Base-by-base conservation (phyloP, 768 basidiomycete species). In the Lactarius hengduanensis region DNA sequence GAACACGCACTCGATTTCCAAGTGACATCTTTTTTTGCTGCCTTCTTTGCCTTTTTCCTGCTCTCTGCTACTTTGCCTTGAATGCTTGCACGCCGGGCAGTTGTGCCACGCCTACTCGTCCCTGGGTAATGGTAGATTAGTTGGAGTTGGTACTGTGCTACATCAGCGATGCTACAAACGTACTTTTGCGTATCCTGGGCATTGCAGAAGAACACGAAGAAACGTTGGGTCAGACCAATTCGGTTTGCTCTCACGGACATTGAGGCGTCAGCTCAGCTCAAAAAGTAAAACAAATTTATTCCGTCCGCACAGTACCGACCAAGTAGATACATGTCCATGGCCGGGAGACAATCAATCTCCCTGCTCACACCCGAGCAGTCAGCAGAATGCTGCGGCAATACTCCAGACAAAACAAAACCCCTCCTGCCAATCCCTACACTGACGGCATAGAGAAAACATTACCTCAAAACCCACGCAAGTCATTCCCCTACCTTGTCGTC, bases 1-100 rank as follows among this genome's bases (percentile, higher is more conserved):
- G 40, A 62, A 61, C 36, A 83, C 88, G 71, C 74, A 94, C 94
- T 91, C 61, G 90, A 89, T 80, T 95, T 96, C 90, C 94, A 96
- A 63, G 92, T 84, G 28, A 83, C 78, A 77, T 90, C 90, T 75
- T 88, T 92, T 80, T 92, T 93, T 16, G 84, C 83, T 50, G 81
- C 82, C 75, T 88, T 93, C 73, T 82, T 83, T 59, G 79, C 79
- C 80, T 96, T 96, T 79, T 87, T 90, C 73, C 81, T 82, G 69
- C 85, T 85, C 75, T 94, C 94, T 32, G 84, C 78, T 50, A 86
- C 84, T 77, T 95, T 94, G 73, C 88, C 83, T 73, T 84, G 83
- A 72, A 94, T 81, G 71, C 83, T 92, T 57, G 83, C 82, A 30
- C 92, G 86, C 65, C 91, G 84, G 70, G 89, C 82, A 47, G 86